A percentile compares a stretch with the other conserved stretches of the same genome.
These are phyloP conservation scores for Piper longum DNA, from an alignment of 164 flowering plant genomes.

Conservation along the genomic window DNA sequence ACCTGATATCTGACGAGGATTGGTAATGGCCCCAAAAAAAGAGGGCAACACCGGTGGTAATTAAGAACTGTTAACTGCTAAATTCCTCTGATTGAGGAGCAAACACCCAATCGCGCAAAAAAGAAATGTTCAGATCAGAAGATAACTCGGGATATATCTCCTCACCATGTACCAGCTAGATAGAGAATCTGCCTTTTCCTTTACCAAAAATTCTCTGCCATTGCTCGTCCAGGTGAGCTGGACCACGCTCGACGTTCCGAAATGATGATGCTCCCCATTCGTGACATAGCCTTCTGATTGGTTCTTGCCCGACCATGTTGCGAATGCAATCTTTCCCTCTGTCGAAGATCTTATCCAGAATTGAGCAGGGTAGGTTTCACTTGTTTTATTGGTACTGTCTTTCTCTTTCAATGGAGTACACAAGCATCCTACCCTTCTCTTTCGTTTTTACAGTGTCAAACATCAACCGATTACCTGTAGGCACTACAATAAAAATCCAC, in stretches of 20 bases:
- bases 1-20: background rate
- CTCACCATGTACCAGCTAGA: background rate
- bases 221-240: background rate
- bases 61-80: background rate
- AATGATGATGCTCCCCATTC: background rate
- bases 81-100: background rate
- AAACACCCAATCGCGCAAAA: background rate
- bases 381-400: background rate
- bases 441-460: background rate
- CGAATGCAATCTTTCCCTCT: background rate
- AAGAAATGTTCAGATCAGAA: background rate
- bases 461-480: background rate
- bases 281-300: too few species aligned
- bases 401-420: background rate
- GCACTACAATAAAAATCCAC: too few species aligned
- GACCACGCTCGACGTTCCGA: background rate
- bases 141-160: background rate
- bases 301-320: too few species aligned
- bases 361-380: background rate
- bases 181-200: background rate
- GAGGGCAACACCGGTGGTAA: background rate
- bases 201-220: background rate
- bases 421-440: background rate
- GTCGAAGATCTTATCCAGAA: background rate
- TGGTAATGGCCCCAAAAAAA: background rate